Base-by-base conservation (phyloP, 2,329 filamentous ascomycete genomes). In the Exophiala oligosperma region DNA sequence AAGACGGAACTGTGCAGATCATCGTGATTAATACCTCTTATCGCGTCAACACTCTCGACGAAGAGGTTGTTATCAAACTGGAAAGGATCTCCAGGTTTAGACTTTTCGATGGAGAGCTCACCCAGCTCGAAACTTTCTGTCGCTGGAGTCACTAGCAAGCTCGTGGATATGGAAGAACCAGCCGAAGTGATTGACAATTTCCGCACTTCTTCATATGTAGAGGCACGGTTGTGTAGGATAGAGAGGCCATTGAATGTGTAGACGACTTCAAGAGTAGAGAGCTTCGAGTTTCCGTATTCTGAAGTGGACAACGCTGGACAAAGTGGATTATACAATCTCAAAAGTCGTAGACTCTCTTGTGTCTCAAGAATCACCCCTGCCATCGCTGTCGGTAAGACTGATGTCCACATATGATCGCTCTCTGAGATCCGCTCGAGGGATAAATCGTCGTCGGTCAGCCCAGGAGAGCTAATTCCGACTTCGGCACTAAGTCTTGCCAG, bases 151-250 rank as follows among this genome's bases (percentile, higher is more conserved):
- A 24, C 44, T 8, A 51, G 32, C 17, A 46, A 35, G 28, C 46
- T 60, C 4, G 47, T 49, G 3, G 54, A n/a, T 11, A 32, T 37
- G 14, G 56, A 52, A 12, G 41, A 55, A 24, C 24, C 43, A 29
- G 47, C 29, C 5, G 50, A 56, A 2, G 37, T 26, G 29, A 60
- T 35, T 9, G 51, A 49, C 23, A 23, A 49, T 32, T 44, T 57
- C 58, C 57, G 56, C 6, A 55, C 48, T 4, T 48, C 44, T 40
- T 64, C 62, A 51, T 64, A 62, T 29, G 53, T 52, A 21, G 43
- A 14, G 14, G 56, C 43, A 6, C 43, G 40, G 35, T 44, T 23
- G 21, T 62, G 60, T 4, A 60, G 44, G 24, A 52, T 23, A 38
- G 52, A 57, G 24, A 64, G 54, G 8, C 26, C 29, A 7, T 53